Percentiles rank a stretch among this genome's conserved stretches.
Conservation (phyloP, 768 basidiomycete genomes). For the Podaxis sp. region DNA sequence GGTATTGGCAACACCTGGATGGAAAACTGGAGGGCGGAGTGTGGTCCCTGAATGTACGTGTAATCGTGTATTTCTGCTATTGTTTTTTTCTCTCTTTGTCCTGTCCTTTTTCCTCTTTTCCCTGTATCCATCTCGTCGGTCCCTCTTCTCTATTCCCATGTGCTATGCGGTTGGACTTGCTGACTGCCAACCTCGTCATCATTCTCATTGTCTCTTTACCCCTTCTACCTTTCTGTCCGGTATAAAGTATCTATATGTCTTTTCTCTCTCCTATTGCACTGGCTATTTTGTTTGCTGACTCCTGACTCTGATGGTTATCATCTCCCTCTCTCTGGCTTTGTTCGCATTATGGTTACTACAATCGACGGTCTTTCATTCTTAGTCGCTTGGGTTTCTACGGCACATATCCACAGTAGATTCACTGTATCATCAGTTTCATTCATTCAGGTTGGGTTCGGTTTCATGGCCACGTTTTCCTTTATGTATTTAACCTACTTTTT, state of each 20-base stretch:
- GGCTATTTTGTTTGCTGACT: too few species aligned
- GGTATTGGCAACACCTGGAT: neutral
- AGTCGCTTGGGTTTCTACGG: neutral
- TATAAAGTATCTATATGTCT: neutral
- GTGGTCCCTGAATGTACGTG: too few species aligned
- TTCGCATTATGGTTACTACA: neutral
- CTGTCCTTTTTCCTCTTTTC: too few species aligned
- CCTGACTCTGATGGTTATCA: neutral
- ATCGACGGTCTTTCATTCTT: neutral
- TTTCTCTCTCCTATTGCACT: too few species aligned
- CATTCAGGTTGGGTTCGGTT: neutral
- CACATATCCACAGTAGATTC: neutral
- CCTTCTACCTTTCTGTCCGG: neutral
- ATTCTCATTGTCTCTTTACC: neutral
- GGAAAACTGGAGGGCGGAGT: neutral
- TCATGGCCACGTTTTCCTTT: neutral
- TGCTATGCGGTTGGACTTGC: too few species aligned
- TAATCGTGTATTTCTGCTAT: too few species aligned
- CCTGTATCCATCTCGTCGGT: too few species aligned
- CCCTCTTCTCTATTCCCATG: neutral
- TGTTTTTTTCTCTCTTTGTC: too few species aligned
- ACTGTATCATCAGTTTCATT: neutral
- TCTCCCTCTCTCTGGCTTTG: neutral
- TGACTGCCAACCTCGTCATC: too few species aligned
- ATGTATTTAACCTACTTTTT: neutral